Conservation (phyloP, 2,329 filamentous ascomycete genomes). For the Didymellaceae sp. region DNA sequence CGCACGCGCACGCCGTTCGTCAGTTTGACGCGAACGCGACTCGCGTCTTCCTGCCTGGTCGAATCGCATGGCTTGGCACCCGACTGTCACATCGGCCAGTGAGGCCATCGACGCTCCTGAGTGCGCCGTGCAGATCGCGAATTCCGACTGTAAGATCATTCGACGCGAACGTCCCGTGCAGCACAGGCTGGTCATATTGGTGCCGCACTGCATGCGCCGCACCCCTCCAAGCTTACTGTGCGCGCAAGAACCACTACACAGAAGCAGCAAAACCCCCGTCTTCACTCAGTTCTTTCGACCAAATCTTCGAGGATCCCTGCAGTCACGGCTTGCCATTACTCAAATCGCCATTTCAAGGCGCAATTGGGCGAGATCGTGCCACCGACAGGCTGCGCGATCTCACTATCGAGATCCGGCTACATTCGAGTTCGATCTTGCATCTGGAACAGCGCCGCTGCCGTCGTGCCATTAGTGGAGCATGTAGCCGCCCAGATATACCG, state of each 20-base stretch:
- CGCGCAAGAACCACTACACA: constrained; percentile 6
- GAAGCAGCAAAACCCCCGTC: constrained; percentile 4
- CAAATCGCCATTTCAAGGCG: not conserved
- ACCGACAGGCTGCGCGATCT: constrained; percentile 14
- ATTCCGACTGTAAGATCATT: not conserved
- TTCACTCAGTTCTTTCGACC: constrained; percentile 2
- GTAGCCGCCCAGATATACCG: constrained; percentile 12
- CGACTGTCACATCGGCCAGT: not conserved
- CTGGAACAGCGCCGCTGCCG: constrained; percentile 6
- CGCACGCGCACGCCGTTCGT: constrained; percentile 9
- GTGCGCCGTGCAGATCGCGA: not conserved
- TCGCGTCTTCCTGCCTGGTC: constrained; percentile 21
- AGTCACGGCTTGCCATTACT: not conserved
- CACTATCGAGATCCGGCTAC: constrained; percentile 9
- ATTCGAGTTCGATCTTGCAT: constrained; percentile 1
- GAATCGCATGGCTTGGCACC: constrained; percentile 24
- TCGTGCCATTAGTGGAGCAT: constrained; percentile 3
- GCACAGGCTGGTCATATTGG: not conserved
- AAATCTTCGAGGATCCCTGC: not conserved
- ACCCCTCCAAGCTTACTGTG: constrained; percentile 12
- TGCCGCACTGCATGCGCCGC: constrained; percentile 10
- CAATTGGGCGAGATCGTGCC: constrained; percentile 13
- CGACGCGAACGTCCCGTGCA: not conserved
- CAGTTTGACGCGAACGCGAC: constrained; percentile 20
- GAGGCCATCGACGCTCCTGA: not conserved